Evolutionary conservation across 2,329 filamentous ascomycete genomes (phyloP).

Genomic region (Westerdykella ornata): DNA sequence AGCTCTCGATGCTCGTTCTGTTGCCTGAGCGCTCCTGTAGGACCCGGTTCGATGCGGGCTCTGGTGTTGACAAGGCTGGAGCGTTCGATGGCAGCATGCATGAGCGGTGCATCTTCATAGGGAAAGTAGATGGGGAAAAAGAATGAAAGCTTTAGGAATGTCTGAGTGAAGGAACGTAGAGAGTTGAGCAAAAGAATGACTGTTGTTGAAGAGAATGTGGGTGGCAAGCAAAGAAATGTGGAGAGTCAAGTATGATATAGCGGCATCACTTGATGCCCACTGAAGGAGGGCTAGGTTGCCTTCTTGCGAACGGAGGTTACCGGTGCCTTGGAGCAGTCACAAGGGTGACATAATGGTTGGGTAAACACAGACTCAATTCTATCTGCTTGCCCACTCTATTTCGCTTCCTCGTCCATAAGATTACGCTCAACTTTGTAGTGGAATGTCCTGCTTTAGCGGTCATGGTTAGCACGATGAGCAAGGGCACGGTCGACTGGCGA

Average conservation of each 20-base stretch:
- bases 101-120: conserved; percentile 35
- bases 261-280: conserved; percentile 10
- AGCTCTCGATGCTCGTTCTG: conserved; percentile 9
- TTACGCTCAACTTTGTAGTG: conserved; percentile 23
- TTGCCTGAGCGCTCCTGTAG: conserved; percentile 42
- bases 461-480: conserved; percentile 35
- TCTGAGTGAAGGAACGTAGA: conserved; percentile 40
- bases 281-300: conserved; percentile 24
- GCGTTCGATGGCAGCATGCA: conserved; percentile 41
- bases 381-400: conserved; percentile 14
- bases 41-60: conserved; percentile 25
- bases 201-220: conserved; percentile 30
- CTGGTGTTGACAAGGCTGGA: conserved; percentile 30
- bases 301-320: conserved; percentile 23
- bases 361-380: conserved; percentile 22
- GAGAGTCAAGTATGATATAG: conserved; percentile 30
- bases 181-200: conserved; percentile 43
- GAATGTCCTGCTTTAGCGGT: conserved; percentile 25
- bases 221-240: conserved; percentile 29
- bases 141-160: conserved; percentile 39
- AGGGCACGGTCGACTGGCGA: conserved; percentile 31
- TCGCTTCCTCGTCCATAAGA: conserved; percentile 27
- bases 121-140: conserved; percentile 20
- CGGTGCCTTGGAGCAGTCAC: conserved; percentile 27
- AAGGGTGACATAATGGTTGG: conserved; percentile 29